Base-by-base conservation (phyloP, 345 rosid genomes). In the Euphorbia pulcherrima region DNA sequence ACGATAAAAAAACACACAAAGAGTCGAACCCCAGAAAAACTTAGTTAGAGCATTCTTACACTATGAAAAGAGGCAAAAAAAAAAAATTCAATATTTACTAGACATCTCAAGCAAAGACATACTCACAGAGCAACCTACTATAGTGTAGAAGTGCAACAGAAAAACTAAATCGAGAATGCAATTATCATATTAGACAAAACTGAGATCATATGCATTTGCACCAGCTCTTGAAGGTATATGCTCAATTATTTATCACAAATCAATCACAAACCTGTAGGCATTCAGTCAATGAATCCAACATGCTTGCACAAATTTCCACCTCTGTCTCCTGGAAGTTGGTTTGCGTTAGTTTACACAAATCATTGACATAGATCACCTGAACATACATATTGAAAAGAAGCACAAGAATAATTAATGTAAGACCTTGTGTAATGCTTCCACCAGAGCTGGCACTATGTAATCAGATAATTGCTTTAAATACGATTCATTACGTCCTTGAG, bases 371-470 rank as follows among this genome's bases (percentile, higher is more conserved):
- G 30, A 41, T 12, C 16, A 41, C 28, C 16, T 35, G 35, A 67
- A 61, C 29, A 60, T 63, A 55, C 30, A 58, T 21, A 18, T 5
- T 30, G 33, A 46, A 64, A 47, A 17, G 16, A 17, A 47, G 24
- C 13, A 64, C 10, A 5, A 46, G 17, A 64, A 1, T 8, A 47
- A 51, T 10, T 23, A 6, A 59, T 28, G 76, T 24, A 11, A 51
- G 52, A 95, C 99, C 93, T 95, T 95, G 71, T 92, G 97, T 51
- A 95, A 78, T 56, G 99, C 97, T 79, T 95, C 99, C 74, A 90
- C 92, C 69, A 95, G 70, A 62, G 96, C 92, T 21, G 99, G 99
- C 78, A 92, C 75, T 72, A 90, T 86, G 73, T 84, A 95, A 78
- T 95, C 99, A 24, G 97, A 90, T 68, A 95, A 77, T 74, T 95